Evolutionary conservation across 192 early-diverging fungal genomes (phyloP).

Genomic region (Backusella mclennaniae): DNA sequence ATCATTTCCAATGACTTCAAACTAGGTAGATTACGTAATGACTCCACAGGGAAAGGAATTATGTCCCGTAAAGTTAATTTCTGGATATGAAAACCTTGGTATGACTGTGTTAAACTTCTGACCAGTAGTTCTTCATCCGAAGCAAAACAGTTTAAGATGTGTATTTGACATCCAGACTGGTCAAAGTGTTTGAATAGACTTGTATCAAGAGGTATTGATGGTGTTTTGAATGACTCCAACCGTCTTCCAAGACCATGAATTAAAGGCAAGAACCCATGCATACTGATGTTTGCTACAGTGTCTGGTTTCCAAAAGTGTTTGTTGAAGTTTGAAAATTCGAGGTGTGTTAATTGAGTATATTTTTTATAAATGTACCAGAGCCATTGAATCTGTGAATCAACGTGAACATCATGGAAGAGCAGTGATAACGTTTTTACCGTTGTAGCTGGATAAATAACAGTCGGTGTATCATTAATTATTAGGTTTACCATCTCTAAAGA

Average conservation of each 20-base stretch:
- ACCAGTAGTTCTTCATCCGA: not conserved
- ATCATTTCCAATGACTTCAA: not conserved
- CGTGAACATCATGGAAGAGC: not conserved
- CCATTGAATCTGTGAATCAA: slow-evolving; percentile 3
- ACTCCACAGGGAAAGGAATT: not conserved
- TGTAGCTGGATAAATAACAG: not conserved
- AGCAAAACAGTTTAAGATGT: not conserved
- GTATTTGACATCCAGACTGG: not conserved
- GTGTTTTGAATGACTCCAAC: not conserved
- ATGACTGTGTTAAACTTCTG: not conserved
- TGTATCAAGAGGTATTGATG: not conserved
- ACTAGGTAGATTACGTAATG: not conserved
- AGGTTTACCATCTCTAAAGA: not conserved
- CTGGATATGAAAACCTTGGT: not conserved
- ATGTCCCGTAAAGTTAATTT: not conserved
- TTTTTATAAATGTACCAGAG: not conserved
- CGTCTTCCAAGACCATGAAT: not conserved
- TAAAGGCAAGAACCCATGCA: not conserved
- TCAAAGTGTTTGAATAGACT: not conserved
- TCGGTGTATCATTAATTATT: not conserved
- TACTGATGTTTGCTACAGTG: not conserved
- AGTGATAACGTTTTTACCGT: not conserved
- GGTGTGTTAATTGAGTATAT: not conserved
- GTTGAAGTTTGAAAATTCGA: not conserved
- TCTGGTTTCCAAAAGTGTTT: not conserved